These are phyloP conservation scores for Fagopyrum tataricum DNA, from an alignment of 148 eudicot species.

Conservation along the genomic window DNA sequence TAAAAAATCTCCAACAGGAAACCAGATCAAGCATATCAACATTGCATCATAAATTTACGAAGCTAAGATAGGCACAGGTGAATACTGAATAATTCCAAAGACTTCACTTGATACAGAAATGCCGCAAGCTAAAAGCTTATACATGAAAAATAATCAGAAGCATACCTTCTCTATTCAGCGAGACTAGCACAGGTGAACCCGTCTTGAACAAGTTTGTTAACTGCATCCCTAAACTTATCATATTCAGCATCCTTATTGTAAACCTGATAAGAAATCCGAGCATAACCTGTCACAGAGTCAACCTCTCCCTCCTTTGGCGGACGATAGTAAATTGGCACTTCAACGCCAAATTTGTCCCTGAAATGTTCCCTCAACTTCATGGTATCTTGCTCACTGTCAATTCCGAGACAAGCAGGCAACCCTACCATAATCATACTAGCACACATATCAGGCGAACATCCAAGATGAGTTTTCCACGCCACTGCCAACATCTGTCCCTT, in stretches of 20 bases:
- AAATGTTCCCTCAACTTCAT: constrained; percentile 60
- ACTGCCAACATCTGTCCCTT: constrained; percentile 74
- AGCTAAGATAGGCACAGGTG: neutral
- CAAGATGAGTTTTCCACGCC: constrained; percentile 77
- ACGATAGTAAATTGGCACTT: constrained; percentile 74
- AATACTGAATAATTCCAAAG: neutral
- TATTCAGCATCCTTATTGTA: constrained; percentile 69
- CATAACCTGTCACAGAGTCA: constrained; percentile 65
- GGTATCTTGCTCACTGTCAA: constrained; percentile 50
- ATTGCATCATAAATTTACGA: neutral
- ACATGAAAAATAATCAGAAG: neutral
- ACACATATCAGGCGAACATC: constrained; percentile 75
- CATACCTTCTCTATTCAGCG: constrained; percentile 16
- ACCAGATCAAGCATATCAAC: neutral
- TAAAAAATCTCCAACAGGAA: neutral
- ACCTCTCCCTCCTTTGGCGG: constrained; percentile 60
- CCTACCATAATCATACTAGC: constrained; percentile 88
- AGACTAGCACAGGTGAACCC: constrained; percentile 59
- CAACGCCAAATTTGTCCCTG: constrained; percentile 64
- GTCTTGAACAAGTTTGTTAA: constrained; percentile 53
- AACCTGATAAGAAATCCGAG: constrained; percentile 89
- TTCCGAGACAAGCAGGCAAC: constrained; percentile 59
- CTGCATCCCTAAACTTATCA: constrained; percentile 64
- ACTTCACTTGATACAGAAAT: neutral
- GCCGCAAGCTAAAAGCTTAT: neutral